Conservation (phyloP, 805 yeast species). For the Blastobotrys terrestris region DNA sequence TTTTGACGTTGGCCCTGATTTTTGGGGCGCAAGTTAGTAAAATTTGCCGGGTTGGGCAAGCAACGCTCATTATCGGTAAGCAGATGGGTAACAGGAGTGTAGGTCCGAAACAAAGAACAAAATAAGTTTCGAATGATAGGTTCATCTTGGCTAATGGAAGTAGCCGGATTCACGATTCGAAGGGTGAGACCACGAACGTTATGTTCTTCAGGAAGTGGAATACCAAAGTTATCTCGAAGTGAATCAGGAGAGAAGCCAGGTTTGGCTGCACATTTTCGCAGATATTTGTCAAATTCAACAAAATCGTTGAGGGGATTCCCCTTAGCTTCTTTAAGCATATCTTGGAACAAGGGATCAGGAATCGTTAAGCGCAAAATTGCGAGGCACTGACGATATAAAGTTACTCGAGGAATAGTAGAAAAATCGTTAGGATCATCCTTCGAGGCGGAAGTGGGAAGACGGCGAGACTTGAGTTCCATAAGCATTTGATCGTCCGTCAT, state of each 20-base stretch:
- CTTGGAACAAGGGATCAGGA: not conserved
- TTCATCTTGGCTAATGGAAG: not conserved
- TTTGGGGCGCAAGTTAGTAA: too few relatives aligned
- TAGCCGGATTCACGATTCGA: not conserved
- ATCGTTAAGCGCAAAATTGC: not conserved
- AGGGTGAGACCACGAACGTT: not conserved
- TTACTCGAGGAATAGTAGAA: too few relatives aligned
- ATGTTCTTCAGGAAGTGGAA: not conserved
- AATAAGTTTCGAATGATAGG: not conserved
- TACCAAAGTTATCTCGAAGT: not conserved
- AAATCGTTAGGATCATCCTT: too few relatives aligned
- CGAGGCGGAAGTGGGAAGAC: too few relatives aligned
- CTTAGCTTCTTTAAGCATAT: not conserved
- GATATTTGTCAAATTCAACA: not conserved
- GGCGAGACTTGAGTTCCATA: too few relatives aligned
- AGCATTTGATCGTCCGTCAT: too few relatives aligned
- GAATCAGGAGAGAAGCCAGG: not conserved
- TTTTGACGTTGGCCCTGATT: too few relatives aligned
- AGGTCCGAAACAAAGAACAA: too few relatives aligned
- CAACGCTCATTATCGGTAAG: too few relatives aligned
- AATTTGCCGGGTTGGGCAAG: too few relatives aligned
- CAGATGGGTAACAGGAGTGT: too few relatives aligned
- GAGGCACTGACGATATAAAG: not conserved
- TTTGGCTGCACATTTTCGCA: not conserved
- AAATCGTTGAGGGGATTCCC: not conserved